A percentile compares a stretch with the other conserved stretches of the same genome.
Conservation (phyloP, 1,139 yeast species). For the Torulaspora globosa region DNA sequence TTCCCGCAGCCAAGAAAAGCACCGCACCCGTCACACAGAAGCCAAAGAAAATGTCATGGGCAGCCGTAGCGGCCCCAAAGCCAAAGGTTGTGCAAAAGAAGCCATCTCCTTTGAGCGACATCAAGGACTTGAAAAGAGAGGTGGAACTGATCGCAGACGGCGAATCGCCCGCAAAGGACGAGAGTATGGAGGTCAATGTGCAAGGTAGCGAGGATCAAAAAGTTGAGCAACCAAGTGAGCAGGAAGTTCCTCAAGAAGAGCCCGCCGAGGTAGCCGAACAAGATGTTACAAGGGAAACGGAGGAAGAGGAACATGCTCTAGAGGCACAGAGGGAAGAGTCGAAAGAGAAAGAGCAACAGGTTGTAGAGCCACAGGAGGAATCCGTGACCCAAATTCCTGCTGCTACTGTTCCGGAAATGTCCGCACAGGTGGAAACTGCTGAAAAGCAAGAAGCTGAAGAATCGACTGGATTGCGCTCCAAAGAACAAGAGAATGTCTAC, state of each 20-base stretch:
- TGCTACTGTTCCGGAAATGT: conserved; percentile 15
- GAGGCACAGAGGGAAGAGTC: conserved; percentile 20
- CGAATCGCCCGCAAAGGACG: conserved; percentile 23
- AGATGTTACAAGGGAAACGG: conserved; percentile 7
- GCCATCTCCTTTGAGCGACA: conserved; percentile 22
- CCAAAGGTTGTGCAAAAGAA: conserved; percentile 27
- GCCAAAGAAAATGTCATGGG: conserved; percentile 40
- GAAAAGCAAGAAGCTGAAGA: conserved; percentile 17
- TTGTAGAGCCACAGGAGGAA: neutral
- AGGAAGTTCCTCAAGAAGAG: conserved; percentile 16
- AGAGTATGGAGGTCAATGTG: conserved; percentile 2
- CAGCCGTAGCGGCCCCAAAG: conserved; percentile 40
- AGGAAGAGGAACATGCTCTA: conserved; percentile 9
- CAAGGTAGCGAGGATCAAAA: conserved; percentile 27
- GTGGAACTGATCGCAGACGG: conserved; percentile 19
- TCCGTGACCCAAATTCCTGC: conserved; percentile 6
- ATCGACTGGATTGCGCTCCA: conserved; percentile 11
- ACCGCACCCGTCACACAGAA: conserved; percentile 9
- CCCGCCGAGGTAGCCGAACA: conserved; percentile 22
- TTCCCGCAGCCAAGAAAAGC: neutral
- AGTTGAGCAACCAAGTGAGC: conserved; percentile 12
- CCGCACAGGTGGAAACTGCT: conserved; percentile 12
- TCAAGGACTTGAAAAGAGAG: conserved; percentile 23
- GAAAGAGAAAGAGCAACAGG: conserved; percentile 25
- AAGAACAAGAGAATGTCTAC: conserved; percentile 16